Base-by-base conservation (phyloP, 257 asterid species). In the Jacaranda copaia region DNA sequence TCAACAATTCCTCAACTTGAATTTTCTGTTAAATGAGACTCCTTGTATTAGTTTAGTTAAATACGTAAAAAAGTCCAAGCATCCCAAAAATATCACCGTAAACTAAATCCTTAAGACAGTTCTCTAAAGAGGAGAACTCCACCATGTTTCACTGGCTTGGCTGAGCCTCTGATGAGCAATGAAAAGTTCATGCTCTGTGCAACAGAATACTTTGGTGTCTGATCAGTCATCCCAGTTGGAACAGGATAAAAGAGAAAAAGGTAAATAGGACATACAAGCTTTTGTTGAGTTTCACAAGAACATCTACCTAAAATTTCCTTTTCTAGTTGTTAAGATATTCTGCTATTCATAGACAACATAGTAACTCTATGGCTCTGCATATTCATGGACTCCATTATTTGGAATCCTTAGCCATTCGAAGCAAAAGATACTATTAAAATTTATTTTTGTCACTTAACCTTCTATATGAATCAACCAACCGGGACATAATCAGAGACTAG, bases 21-120 rank as follows among this genome's bases (percentile, higher is more conserved):
- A 42, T 48, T 42, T 18, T 57, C 57, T 18, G 43, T 48, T 49
- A 70, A 70, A 40, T 4, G 36, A n/a, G 35, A 52, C 51, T 35
- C 15, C 10, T 51, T 11, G 12, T 18, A 51, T 16, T 14, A 35
- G 32, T 25, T 25, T 25, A 25, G 32, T 7, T 19, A 40, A 4
- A 45, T 18, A 38, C 53, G 18, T 53, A 40, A 52, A 35, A 5
- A 8, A 15, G 7, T 11, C 15, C 65, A 35, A 35, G 43, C 19
- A 46, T 32, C 35, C 52, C 61, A 20, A 53, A 38, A 13, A 45
- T 32, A 58, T 35, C 4, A 42, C 39, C 62, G 5, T 51, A 42
- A 76, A 49, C 20, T 53, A 45, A 67, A 76, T 45, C 32, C 53
- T n/a, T 58, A 43, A 45, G n/a, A 36, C 32, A 59, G 62, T 16